Evolutionary conservation across 441 rosid species (phyloP).

Genomic region (Flueggea neowawraea): DNA sequence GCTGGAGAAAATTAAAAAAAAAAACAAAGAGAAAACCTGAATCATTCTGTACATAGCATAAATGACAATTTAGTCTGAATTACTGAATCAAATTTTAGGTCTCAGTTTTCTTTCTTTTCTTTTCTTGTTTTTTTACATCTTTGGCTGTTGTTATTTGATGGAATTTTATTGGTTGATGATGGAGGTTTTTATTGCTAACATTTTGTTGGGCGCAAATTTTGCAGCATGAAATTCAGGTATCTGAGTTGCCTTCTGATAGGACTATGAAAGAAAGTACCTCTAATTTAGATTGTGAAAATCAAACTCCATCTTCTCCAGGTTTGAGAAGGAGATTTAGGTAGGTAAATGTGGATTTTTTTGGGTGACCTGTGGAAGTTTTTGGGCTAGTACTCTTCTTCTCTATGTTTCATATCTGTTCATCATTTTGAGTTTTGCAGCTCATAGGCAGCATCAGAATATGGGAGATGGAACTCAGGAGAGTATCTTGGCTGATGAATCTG

Average conservation of each 20-base stretch:
- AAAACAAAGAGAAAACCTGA: no score
- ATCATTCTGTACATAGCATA: no score
- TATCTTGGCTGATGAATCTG: conserved; percentile 30
- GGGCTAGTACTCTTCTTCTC: not conserved
- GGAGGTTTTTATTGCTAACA: conserved; percentile 4
- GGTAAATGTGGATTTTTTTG: conserved; percentile 14
- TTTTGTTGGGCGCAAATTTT: conserved; percentile 1
- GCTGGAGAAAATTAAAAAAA: no score
- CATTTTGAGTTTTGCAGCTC: conserved; percentile 5
- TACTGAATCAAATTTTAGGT: no score
- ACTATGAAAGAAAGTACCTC: conserved; percentile 32
- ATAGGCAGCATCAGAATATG: conserved; percentile 35
- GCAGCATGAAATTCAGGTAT: conserved; percentile 34
- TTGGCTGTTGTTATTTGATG: no score
- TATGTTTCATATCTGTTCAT: not conserved
- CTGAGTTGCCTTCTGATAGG: conserved; percentile 27
- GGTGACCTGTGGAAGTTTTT: not conserved
- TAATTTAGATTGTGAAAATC: conserved; percentile 32
- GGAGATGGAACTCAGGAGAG: conserved; percentile 33
- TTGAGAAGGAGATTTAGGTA: conserved; percentile 71
- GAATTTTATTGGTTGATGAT: no score
- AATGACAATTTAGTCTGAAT: no score
- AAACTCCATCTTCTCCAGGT: conserved; percentile 44
- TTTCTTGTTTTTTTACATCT: no score
- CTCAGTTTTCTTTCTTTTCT: no score